Conservation (phyloP, 2,329 filamentous ascomycete species). For the Fusarium begoniae region DNA sequence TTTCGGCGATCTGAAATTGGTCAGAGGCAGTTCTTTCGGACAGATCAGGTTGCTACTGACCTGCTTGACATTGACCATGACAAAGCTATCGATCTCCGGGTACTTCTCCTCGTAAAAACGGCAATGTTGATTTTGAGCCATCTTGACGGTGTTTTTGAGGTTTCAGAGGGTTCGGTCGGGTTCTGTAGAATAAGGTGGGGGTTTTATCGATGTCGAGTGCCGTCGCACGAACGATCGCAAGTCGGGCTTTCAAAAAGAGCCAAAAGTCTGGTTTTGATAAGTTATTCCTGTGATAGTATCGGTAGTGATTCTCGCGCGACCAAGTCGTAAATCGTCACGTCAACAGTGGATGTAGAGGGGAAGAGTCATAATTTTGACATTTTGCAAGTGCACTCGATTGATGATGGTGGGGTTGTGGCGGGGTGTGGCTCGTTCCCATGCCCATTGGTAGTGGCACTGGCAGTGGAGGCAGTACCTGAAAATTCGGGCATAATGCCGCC, state of each 20-base stretch:
- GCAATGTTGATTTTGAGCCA: constrained; percentile 90
- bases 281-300: not conserved
- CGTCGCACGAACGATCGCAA: constrained; percentile 38
- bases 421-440: constrained; percentile 46
- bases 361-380: constrained; percentile 58
- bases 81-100: constrained; percentile 95
- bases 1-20: constrained; percentile 85
- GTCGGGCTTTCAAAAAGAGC: constrained; percentile 25
- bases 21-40: constrained; percentile 30
- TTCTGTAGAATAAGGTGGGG: constrained; percentile 44
- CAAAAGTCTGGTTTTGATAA: constrained; percentile 11
- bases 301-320: constrained; percentile 27
- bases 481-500: constrained; percentile 43
- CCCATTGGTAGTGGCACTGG: not conserved
- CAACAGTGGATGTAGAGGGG: constrained; percentile 37
- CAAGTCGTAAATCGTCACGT: constrained; percentile 39
- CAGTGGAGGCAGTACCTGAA: constrained; percentile 40
- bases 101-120: constrained; percentile 98
- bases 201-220: constrained; percentile 37
- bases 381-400: constrained; percentile 45
- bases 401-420: constrained; percentile 54
- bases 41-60: constrained; percentile 56
- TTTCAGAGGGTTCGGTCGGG: constrained; percentile 37
- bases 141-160: constrained; percentile 65
- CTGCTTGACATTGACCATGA: constrained; percentile 99